phyloP scores from a whole-genome alignment of 257 asterid genomes.

The Apocynum venetum region DNA sequence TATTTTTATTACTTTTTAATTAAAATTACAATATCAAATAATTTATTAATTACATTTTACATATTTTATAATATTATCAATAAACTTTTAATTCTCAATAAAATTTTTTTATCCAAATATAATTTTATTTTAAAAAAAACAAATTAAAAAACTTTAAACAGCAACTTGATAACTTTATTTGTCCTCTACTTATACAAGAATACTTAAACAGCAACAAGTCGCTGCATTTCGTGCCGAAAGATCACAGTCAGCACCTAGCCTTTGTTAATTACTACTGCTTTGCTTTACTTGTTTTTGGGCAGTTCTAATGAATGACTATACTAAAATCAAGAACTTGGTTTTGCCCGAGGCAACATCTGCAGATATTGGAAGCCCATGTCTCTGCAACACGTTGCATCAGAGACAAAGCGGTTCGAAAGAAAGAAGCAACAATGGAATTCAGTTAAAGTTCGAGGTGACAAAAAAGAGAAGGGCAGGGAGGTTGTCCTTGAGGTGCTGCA shows the following conservation, averaged over 20 bases:
- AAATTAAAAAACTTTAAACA: too few species aligned
- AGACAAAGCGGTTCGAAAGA: neutral
- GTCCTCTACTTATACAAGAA: neutral
- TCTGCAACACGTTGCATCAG: neutral
- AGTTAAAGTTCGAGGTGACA: neutral
- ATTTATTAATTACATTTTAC: too few species aligned
- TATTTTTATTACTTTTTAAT: too few species aligned
- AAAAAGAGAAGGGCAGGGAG: neutral
- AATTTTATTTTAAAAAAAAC: too few species aligned
- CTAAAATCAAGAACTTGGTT: conserved; percentile 28
- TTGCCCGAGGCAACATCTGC: conserved; percentile 1
- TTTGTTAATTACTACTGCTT: neutral
- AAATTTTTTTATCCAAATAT: too few species aligned
- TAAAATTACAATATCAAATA: too few species aligned
- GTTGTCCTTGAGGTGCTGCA: conserved; percentile 8
- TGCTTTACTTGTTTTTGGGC: neutral
- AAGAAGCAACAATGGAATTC: neutral
- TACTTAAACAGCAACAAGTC: neutral
- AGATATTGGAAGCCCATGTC: neutral
- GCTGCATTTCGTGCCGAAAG: conserved; percentile 3
- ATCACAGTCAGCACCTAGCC: neutral
- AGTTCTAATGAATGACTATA: conserved; percentile 9
- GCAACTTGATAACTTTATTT: neutral
- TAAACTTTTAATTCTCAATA: too few species aligned
- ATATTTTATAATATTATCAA: too few species aligned